Conservation (phyloP, 176 grass and related monocot genomes). For the Miscanthus lutarioriparius region DNA sequence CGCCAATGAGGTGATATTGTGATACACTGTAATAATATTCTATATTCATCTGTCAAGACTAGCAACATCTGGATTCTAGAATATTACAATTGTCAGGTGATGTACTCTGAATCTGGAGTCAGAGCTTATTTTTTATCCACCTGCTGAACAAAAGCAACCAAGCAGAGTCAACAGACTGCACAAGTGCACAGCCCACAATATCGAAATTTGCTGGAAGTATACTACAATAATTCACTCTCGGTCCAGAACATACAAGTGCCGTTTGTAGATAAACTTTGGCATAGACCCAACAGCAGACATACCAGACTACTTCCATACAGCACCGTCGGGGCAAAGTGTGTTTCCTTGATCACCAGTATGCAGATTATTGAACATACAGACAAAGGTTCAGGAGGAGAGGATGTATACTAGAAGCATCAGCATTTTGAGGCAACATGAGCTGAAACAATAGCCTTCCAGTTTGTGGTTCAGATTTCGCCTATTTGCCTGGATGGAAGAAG, state of each 20-base stretch:
- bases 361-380: slow-evolving; percentile 12
- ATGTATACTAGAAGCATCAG: slow-evolving; percentile 20
- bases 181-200: neutral
- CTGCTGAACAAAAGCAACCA: neutral
- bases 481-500: slow-evolving; percentile 44
- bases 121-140: neutral
- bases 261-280: neutral
- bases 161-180: neutral
- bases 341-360: neutral
- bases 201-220: neutral
- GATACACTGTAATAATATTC: too few species aligned
- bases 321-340: neutral
- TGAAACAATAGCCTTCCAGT: neutral
- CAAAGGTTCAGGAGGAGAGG: neutral
- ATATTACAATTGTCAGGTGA: too few species aligned
- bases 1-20: too few species aligned
- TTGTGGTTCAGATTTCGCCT: neutral
- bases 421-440: neutral
- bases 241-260: neutral
- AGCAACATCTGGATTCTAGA: too few species aligned
- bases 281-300: neutral
- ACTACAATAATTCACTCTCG: neutral
- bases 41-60: too few species aligned
- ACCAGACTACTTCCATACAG: neutral
- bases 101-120: too few species aligned